These are phyloP conservation scores for Parastagonospora avenae DNA, from an alignment of 2,329 filamentous ascomycete genomes.

Conservation along the genomic window DNA sequence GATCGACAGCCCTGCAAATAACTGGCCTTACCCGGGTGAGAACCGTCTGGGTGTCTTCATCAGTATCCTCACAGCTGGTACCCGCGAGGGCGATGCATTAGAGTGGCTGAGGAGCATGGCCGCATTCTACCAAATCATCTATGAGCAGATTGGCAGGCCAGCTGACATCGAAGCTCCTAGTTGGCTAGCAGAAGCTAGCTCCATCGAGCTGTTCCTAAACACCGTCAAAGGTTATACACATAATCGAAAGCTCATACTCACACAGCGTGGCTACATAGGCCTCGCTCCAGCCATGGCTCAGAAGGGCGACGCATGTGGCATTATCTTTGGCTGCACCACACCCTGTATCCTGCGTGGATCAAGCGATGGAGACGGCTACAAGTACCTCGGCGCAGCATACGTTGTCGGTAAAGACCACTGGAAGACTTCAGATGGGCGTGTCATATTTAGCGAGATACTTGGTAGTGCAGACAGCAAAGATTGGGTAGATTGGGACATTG, in stretches of 20 bases:
- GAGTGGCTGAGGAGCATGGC: constrained; percentile 2
- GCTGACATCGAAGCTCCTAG: neutral
- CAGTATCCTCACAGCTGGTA: neutral
- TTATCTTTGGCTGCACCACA: constrained; percentile 10
- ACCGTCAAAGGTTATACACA: constrained; percentile 5
- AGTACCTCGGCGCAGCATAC: constrained; percentile 4
- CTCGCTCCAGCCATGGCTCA: constrained; percentile 4
- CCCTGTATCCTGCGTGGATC: constrained; percentile 6
- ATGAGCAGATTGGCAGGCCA: neutral
- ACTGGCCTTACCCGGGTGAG: neutral
- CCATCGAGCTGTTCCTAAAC: constrained; percentile 1
- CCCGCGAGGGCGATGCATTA: neutral
- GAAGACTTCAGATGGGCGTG: constrained; percentile 1
- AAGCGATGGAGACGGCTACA: neutral
- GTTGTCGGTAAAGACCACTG: neutral
- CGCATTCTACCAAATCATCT: neutral
- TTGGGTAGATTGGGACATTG: constrained; percentile 11
- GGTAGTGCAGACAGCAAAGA: constrained; percentile 12
- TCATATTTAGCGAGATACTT: constrained; percentile 3
- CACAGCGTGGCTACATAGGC: constrained; percentile 7
- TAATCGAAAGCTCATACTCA: constrained; percentile 7
- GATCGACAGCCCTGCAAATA: neutral
- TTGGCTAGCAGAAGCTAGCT: neutral
- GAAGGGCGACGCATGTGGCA: constrained; percentile 6
- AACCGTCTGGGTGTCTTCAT: neutral